A percentile compares a stretch with the other conserved stretches of the same genome.
phyloP scores from a whole-genome alignment of 2,329 filamentous ascomycete species.

The Scedosporium minutisporum region DNA sequence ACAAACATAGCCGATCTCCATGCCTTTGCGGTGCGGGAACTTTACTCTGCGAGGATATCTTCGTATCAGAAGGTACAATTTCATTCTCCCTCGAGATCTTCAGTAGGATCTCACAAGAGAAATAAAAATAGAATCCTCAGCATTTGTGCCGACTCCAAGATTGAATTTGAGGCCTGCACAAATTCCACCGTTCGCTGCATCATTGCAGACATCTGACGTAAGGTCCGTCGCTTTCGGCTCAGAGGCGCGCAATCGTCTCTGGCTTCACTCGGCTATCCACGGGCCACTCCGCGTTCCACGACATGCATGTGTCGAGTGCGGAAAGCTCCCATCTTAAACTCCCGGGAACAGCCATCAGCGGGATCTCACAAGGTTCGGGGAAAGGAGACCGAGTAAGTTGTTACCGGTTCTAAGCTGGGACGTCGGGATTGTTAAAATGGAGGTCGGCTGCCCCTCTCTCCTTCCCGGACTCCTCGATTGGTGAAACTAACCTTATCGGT shows the following conservation, averaged over 20 bases:
- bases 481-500: too few relatives aligned
- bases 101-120: too few relatives aligned
- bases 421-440: too few relatives aligned
- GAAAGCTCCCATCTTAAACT: constrained; percentile 1
- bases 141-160: too few relatives aligned
- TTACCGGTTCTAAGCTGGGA: not conserved
- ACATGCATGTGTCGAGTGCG: not conserved
- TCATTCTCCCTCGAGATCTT: too few relatives aligned
- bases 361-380: not conserved
- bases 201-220: not conserved
- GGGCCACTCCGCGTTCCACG: not conserved
- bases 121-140: too few relatives aligned
- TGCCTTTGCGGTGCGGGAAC: not conserved
- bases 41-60: too few relatives aligned
- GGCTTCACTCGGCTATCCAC: constrained; percentile 5
- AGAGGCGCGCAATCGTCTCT: not conserved
- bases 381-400: not conserved
- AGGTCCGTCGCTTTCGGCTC: not conserved
- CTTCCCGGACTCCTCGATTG: too few relatives aligned
- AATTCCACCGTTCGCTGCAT: not conserved
- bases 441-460: too few relatives aligned
- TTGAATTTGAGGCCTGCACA: not conserved
- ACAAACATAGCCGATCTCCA: not conserved
- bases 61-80: too few relatives aligned
- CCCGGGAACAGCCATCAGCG: not conserved